These are phyloP conservation scores for Tritrichomonas musculus DNA, from an alignment of 208 protist genomes.

Conservation along the genomic window DNA sequence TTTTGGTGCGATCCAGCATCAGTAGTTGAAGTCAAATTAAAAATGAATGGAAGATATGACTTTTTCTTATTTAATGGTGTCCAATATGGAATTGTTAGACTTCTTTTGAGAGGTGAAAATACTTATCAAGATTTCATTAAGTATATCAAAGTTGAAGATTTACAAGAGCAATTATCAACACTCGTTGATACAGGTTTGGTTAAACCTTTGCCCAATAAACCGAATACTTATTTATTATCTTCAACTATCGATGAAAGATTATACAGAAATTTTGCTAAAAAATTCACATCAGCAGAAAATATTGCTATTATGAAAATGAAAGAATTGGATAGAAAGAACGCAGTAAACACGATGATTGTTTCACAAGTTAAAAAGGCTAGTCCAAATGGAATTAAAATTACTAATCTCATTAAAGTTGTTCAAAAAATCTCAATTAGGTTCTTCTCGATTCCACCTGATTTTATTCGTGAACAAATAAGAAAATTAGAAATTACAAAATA, in stretches of 20 bases:
- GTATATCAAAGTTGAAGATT: background rate
- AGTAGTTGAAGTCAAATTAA: background rate
- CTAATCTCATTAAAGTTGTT: background rate
- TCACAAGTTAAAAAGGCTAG: background rate
- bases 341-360: background rate
- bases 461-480: background rate
- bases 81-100: background rate
- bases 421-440: background rate
- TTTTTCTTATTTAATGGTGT: background rate
- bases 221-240: background rate
- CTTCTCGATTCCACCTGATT: background rate
- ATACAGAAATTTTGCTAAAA: background rate
- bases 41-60: background rate
- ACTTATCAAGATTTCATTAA: background rate
- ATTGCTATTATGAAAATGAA: background rate
- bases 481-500: background rate
- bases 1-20: background rate
- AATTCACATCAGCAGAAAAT: slow-evolving; percentile 13
- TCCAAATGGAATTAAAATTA: background rate
- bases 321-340: background rate
- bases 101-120: background rate
- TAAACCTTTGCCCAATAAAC: background rate
- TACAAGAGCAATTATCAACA: background rate
- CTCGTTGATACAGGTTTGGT: background rate
- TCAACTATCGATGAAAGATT: background rate